Evolutionary conservation across 1,139 yeast species (phyloP), one percentile per base, ranked within the genome.

Genomic region (Saccharomyces hybrid): DNA sequence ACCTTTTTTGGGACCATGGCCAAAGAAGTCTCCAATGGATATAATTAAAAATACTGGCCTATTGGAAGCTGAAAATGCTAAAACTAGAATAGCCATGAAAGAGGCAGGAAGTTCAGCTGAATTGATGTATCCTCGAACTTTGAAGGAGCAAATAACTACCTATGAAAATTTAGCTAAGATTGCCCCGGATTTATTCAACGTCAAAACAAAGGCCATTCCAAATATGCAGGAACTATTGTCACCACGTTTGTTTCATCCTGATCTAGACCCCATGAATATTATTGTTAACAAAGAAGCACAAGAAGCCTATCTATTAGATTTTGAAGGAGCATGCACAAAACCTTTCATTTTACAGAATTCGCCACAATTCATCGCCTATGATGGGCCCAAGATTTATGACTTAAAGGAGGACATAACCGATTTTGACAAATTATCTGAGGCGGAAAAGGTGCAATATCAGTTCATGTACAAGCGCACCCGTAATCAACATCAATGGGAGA

Each of bases 381-480:
- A 84, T 54, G 98, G 98, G 7, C 90, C 89, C 56, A 89, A 89
- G 71, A 79, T 91, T 55, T 90, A 84, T 75, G 79, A 86, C 65
- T 74, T 84, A 62, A 79, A 81, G 57, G 83, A 85, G 57, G 96
- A 90, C 59, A 78, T 89, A 57, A 89, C 87, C 47, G 84, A 82
- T 52, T 90, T 76, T 69, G 81, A 81, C 7, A 75, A 78, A 57
- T 73, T 90, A 72, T 81, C 81, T 52, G 95, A 85, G 34, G 73
- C 80, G 47, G 95, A 88, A 61, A 81, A 86, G 72, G 84, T 81
- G 61, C 91, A 90, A 67, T 88, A 87, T 64, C 84, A 84, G 65
- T 90, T 86, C 72, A 88, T 90, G 84, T 84, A 86, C 68, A 84
- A 83, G 62, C 84, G 91, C 71, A 90, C 98, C 6, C 85, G 97